Conservation (phyloP, 345 rosid species). For the Eucalyptus virginea region DNA sequence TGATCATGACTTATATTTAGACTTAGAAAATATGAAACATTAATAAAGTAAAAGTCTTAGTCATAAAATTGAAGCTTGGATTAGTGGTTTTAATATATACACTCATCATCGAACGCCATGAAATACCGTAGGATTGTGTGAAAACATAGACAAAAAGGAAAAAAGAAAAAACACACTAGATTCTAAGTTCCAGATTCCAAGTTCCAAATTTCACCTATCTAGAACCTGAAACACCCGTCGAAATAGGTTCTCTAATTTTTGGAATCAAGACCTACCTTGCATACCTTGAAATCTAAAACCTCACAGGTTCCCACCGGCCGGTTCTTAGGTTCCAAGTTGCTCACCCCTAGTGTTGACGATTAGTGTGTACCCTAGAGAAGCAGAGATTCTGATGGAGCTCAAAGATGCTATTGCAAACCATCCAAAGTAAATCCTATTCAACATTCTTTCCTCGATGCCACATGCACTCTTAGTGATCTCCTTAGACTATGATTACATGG, state of each 20-base stretch:
- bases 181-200: no score
- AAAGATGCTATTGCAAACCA: slow-evolving; percentile 35
- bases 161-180: no score
- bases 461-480: not conserved
- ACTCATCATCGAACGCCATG: no score
- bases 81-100: no score
- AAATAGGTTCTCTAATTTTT: rapidly evolving
- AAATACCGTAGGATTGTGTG: rapidly evolving
- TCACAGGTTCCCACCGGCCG: rapidly evolving
- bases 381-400: slow-evolving; percentile 44
- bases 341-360: slow-evolving; percentile 9
- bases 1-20: no score
- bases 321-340: no score
- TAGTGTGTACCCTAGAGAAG: slow-evolving; percentile 54
- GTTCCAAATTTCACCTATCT: rapidly evolving
- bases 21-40: no score
- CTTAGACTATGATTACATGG: not conserved
- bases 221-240: rapidly evolving
- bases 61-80: no score
- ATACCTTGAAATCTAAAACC: no score
- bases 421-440: slow-evolving; percentile 7
- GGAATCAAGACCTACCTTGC: rapidly evolving
- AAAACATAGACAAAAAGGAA: rapidly evolving
- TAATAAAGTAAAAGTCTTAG: no score
- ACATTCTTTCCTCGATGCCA: not conserved